Evolutionary conservation across 2,329 filamentous ascomycete species (phyloP).

Genomic region (Colletotrichum theobromicola): DNA sequence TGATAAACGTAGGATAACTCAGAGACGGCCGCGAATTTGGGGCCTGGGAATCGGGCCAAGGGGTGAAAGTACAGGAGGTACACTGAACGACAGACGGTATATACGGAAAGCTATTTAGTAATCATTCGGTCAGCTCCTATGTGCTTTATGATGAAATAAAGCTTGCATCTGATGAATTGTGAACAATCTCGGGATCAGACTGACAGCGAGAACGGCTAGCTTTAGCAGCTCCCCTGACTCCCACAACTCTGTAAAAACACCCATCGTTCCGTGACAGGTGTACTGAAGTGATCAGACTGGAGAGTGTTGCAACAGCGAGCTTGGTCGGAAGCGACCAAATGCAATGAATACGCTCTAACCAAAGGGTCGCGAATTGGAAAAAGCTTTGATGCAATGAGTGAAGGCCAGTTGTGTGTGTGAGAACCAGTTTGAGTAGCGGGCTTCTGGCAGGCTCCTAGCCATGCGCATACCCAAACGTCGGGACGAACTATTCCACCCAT

Average conservation of each 20-base stretch:
- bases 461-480: background rate
- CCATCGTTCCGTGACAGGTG: background rate
- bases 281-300: background rate
- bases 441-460: background rate
- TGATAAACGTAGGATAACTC: background rate
- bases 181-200: background rate
- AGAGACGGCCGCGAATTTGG: background rate
- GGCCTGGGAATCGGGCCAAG: background rate
- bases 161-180: background rate
- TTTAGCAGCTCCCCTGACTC: background rate
- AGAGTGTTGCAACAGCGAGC: rapidly evolving
- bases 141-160: background rate
- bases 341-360: background rate
- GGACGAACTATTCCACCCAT: background rate
- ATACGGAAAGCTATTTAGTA: background rate
- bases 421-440: background rate
- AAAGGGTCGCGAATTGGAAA: background rate
- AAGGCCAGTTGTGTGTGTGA: background rate
- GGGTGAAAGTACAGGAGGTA: background rate
- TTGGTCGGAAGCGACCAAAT: background rate
- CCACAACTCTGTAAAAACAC: background rate
- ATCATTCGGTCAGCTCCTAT: background rate
- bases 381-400: background rate
- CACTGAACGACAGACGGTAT: background rate
- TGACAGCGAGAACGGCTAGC: background rate